These are phyloP conservation scores for Ganoderma leucocontextum DNA, from an alignment of 1,284 basidiomycete genomes.

Conservation along the genomic window DNA sequence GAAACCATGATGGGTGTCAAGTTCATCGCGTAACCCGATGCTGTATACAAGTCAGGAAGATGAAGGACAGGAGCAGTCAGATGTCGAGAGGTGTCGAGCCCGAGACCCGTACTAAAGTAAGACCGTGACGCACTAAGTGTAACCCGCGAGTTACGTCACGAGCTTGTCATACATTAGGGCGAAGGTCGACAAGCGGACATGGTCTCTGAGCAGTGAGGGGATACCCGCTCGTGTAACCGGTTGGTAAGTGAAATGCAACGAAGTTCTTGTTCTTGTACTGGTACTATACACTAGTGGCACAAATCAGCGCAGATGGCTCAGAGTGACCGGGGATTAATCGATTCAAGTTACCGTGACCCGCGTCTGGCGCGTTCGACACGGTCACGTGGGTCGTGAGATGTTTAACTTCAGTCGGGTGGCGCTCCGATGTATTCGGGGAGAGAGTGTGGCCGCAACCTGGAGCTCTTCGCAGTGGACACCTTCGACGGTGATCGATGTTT, in stretches of 20 bases:
- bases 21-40: not conserved
- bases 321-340: too few species aligned
- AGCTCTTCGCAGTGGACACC: not conserved
- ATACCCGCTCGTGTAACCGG: too few species aligned
- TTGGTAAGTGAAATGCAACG: too few species aligned
- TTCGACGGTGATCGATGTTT: too few species aligned
- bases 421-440: constrained; percentile 20
- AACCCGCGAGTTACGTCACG: not conserved
- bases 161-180: not conserved
- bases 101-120: too few species aligned
- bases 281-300: too few species aligned
- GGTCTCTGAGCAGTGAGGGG: too few species aligned
- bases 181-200: too few species aligned
- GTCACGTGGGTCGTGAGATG: constrained; percentile 31
- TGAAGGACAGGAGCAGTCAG: not conserved
- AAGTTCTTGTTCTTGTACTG: too few species aligned
- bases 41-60: not conserved
- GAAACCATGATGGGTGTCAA: not conserved
- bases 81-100: constrained; percentile 1
- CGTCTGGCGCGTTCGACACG: constrained; percentile 9
- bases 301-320: too few species aligned
- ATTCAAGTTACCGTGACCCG: too few species aligned
- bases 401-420: constrained; percentile 18
- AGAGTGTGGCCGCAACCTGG: not conserved
- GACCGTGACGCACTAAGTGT: not conserved